A percentile compares a stretch with the other conserved stretches of the same genome.
Evolutionary conservation across 2,329 filamentous ascomycete species (phyloP).

Genomic region (Xylariales sp.): DNA sequence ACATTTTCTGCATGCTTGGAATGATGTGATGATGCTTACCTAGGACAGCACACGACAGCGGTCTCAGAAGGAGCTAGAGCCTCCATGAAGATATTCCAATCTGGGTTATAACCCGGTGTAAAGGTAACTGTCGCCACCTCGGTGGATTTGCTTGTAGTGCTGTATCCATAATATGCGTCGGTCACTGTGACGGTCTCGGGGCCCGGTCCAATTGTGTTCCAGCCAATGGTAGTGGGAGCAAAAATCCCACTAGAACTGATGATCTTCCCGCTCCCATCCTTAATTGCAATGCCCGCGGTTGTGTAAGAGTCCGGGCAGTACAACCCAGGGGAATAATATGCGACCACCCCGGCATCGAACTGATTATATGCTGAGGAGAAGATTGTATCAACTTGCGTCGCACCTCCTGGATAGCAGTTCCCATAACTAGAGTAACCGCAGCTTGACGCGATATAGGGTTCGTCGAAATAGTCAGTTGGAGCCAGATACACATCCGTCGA

Average conservation of each 20-base stretch:
- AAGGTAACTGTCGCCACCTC: background rate
- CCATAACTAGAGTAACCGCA: background rate
- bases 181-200: no score
- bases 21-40: no score
- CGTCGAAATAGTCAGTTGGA: no score
- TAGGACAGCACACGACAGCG: background rate
- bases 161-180: no score
- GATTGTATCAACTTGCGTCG: background rate
- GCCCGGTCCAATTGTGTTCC: no score
- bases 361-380: background rate
- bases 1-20: no score
- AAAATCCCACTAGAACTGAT: background rate
- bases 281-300: background rate
- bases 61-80: background rate
- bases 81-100: background rate
- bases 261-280: background rate
- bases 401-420: background rate
- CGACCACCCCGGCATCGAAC: background rate
- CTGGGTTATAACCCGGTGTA: background rate
- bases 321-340: background rate
- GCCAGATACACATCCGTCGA: constrained; percentile 21
- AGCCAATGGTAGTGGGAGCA: background rate
- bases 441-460: background rate
- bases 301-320: background rate
- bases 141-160: no score